Evolutionary conservation across 106 monocot genomes (phyloP).

Genomic region (Triglochin maritima): DNA sequence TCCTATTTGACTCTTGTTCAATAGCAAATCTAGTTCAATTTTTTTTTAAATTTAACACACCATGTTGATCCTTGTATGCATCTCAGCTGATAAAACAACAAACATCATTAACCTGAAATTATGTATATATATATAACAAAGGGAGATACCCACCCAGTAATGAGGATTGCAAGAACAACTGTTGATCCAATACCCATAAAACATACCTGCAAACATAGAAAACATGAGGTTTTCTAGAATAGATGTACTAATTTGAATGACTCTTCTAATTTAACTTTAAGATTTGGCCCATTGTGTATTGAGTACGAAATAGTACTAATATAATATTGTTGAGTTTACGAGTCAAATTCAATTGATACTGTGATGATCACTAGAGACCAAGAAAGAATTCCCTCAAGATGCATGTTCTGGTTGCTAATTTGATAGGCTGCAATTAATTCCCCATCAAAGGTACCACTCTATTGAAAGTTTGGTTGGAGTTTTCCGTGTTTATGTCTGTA

Average conservation of each 20-base stretch:
- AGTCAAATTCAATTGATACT: too few relatives aligned
- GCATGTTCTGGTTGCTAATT: too few relatives aligned
- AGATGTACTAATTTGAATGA: background rate
- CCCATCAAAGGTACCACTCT: too few relatives aligned
- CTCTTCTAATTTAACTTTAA: background rate
- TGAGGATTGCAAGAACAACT: conserved; percentile 7
- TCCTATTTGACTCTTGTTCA: too few relatives aligned
- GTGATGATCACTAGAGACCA: too few relatives aligned
- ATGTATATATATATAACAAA: background rate
- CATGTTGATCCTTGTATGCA: background rate
- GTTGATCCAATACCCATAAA: conserved; percentile 2
- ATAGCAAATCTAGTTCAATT: background rate
- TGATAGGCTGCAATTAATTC: too few relatives aligned
- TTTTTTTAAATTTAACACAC: background rate
- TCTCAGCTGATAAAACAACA: background rate
- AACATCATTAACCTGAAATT: background rate
- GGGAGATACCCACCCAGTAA: conserved; percentile 3
- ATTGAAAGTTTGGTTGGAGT: too few relatives aligned
- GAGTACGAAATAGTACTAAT: too few relatives aligned
- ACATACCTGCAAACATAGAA: background rate
- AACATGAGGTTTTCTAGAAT: background rate
- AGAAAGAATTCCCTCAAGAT: too few relatives aligned
- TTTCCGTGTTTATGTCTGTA: too few relatives aligned
- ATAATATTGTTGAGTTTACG: too few relatives aligned
- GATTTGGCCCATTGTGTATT: too few relatives aligned